These are phyloP conservation scores for Durio zibethinus DNA, from an alignment of 345 rosid genomes.

Conservation along the genomic window DNA sequence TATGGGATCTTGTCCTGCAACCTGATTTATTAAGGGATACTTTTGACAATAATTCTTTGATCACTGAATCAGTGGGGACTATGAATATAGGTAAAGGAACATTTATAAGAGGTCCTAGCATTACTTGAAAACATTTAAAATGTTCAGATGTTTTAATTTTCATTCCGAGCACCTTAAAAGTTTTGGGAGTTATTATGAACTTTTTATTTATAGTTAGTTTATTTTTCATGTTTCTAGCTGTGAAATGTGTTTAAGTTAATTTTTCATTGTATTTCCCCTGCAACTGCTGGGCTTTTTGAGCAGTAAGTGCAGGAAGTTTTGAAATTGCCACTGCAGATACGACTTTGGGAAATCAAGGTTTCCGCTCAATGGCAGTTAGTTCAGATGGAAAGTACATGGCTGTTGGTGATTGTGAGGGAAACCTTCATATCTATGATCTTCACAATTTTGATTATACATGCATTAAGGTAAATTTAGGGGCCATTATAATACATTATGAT, in stretches of 20 bases:
- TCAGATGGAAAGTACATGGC: slow-evolving; percentile 77
- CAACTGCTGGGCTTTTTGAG: slow-evolving; percentile 10
- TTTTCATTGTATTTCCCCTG: background rate
- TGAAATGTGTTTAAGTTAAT: background rate
- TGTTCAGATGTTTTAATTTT: background rate
- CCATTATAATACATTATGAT: slow-evolving; percentile 8
- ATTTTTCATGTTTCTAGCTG: background rate
- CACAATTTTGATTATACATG: slow-evolving; percentile 56
- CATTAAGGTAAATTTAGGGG: slow-evolving; percentile 44
- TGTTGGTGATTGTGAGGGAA: slow-evolving; percentile 80
- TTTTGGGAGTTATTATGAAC: background rate
- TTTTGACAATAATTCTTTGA: slow-evolving; percentile 24
- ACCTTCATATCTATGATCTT: slow-evolving; percentile 76
- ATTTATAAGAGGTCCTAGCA: slow-evolving; percentile 1
- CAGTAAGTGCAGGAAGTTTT: slow-evolving; percentile 72
- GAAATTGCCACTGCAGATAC: slow-evolving; percentile 57
- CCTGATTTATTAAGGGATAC: slow-evolving; percentile 33
- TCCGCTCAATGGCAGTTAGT: slow-evolving; percentile 70
- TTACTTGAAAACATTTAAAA: background rate
- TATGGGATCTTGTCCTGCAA: slow-evolving; percentile 75
- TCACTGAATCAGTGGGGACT: slow-evolving; percentile 27
- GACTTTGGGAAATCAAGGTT: slow-evolving; percentile 47
- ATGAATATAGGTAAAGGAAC: slow-evolving; percentile 48
- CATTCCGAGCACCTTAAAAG: background rate
- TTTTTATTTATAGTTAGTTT: slow-evolving; percentile 10